A percentile compares a stretch with the other conserved stretches of the same genome.
These are phyloP conservation scores for Phytophthora pseudosyringae DNA, from an alignment of 352 stramenopile genomes.

Conservation along the genomic window DNA sequence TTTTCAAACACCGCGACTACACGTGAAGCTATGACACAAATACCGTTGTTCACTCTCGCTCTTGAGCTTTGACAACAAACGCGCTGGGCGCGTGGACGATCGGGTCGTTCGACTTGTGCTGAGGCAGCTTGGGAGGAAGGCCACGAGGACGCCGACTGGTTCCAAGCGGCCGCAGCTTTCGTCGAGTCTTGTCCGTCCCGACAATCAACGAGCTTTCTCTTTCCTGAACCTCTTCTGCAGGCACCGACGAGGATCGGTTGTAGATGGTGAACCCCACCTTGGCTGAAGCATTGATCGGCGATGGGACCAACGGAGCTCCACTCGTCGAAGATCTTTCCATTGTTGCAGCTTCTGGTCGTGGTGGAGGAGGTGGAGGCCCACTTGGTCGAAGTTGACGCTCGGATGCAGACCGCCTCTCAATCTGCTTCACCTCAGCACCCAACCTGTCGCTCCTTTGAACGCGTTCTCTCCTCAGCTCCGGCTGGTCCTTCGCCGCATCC, in stretches of 20 bases:
- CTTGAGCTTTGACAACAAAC: constrained; percentile 22
- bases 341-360: constrained; percentile 13
- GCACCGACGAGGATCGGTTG: constrained; percentile 19
- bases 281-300: constrained; percentile 12
- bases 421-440: constrained; percentile 10
- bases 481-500: constrained; percentile 35
- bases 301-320: constrained; percentile 9
- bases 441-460: constrained; percentile 15
- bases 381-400: constrained; percentile 18
- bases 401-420: constrained; percentile 9
- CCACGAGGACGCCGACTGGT: constrained; percentile 10
- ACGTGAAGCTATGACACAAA: constrained; percentile 28
- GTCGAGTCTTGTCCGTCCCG: constrained; percentile 28
- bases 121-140: constrained; percentile 25
- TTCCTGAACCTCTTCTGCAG: constrained; percentile 24
- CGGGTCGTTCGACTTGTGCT: constrained; percentile 17
- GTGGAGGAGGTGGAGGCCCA: constrained; percentile 19
- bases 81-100: constrained; percentile 18
- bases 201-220: constrained; percentile 17
- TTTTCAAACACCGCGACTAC: constrained; percentile 14
- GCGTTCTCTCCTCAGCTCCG: constrained; percentile 12
- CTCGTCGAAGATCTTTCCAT: neutral
- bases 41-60: constrained; percentile 18
- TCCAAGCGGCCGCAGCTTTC: constrained; percentile 30
- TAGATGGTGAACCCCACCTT: constrained; percentile 20